phyloP scores from a whole-genome alignment of 345 rosid species.

The Dipteronia sinensis region DNA sequence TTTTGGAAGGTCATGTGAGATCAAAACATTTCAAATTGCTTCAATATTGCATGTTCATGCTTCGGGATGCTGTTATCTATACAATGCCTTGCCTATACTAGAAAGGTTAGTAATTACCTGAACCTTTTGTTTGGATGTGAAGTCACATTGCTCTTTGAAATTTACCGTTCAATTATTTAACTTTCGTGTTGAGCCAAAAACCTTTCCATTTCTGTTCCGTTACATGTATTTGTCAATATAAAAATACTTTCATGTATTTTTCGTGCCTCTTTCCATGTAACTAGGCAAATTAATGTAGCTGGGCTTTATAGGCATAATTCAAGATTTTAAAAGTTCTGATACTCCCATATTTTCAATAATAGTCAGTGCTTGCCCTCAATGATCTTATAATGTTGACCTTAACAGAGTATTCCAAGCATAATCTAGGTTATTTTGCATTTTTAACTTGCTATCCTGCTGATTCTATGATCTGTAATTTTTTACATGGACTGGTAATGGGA shows the following conservation, averaged over 20 bases:
- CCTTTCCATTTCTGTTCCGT: neutral
- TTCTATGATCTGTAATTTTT: constrained; percentile 12
- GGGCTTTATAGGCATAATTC: neutral
- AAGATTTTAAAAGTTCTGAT: neutral
- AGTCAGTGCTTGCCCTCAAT: neutral
- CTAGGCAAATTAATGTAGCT: neutral
- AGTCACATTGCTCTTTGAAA: neutral
- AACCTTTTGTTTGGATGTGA: too few species aligned
- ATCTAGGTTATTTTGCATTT: constrained; percentile 1
- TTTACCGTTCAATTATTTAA: neutral
- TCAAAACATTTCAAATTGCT: too few species aligned
- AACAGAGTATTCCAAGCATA: neutral
- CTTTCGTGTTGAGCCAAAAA: neutral
- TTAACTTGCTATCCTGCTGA: too few species aligned
- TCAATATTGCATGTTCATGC: constrained; percentile 51
- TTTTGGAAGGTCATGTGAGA: too few species aligned
- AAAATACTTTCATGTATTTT: neutral
- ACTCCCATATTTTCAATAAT: neutral
- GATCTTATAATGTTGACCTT: neutral
- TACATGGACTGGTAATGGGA: constrained; percentile 64
- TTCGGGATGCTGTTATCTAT: constrained; percentile 82
- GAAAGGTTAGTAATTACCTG: constrained; percentile 53
- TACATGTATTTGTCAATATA: neutral
- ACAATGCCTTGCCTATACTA: constrained; percentile 82
- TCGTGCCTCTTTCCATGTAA: neutral